A percentile compares a stretch with the other conserved stretches of the same genome.
Evolutionary conservation across 2,329 filamentous ascomycete genomes (phyloP).

Genomic region (Fusarium sp.): DNA sequence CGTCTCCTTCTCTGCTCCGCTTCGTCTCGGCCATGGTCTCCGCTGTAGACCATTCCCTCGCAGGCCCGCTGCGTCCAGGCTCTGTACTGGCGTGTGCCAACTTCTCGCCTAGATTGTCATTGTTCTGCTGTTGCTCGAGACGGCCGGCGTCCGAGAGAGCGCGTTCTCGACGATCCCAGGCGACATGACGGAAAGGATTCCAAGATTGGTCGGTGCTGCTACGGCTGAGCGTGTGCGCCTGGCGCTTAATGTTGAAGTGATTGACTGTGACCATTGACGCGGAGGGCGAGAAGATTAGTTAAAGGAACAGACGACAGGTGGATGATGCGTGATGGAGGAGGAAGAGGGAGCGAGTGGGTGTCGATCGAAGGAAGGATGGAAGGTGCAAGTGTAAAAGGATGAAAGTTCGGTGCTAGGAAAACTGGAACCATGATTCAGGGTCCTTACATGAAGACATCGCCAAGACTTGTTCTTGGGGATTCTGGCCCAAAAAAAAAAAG

Average conservation of each 20-base stretch:
- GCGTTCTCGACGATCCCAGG: constrained; percentile 47
- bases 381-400: constrained; percentile 1
- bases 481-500: constrained; percentile 2
- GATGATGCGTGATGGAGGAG: not conserved
- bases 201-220: constrained; percentile 52
- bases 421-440: not conserved
- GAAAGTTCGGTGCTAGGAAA: constrained; percentile 17
- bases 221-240: constrained; percentile 58
- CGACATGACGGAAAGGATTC: constrained; percentile 60
- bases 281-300: constrained; percentile 4
- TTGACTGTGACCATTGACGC: constrained; percentile 54
- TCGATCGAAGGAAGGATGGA: not conserved
- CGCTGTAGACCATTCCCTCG: constrained; percentile 41
- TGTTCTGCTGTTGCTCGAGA: constrained; percentile 47
- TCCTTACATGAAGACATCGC: constrained; percentile 39
- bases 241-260: constrained; percentile 57
- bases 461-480: constrained; percentile 20
- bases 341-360: not conserved
- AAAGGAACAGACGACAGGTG: not conserved
- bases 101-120: constrained; percentile 41
- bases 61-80: constrained; percentile 42
- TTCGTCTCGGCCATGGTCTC: constrained; percentile 39
- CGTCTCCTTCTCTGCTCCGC: constrained; percentile 31
- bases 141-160: constrained; percentile 45
- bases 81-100: constrained; percentile 53